phyloP scores from a whole-genome alignment of 805 yeast species.

The Ogataea nonfermentans region DNA sequence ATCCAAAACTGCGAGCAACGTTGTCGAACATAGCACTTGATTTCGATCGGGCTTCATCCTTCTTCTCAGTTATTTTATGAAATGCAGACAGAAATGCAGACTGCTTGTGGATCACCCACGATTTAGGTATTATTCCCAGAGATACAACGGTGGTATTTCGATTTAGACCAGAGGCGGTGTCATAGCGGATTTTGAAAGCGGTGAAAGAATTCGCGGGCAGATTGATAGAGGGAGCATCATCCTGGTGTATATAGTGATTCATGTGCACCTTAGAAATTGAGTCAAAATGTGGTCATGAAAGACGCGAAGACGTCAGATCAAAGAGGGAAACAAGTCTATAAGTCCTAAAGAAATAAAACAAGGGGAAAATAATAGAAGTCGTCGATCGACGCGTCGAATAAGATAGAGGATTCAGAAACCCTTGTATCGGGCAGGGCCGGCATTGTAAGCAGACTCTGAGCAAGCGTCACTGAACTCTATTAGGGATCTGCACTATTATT shows the following conservation, averaged over 20 bases:
- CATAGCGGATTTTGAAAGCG: conserved; percentile 55
- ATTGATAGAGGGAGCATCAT: conserved; percentile 1
- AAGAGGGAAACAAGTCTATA: no score
- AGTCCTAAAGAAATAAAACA: no score
- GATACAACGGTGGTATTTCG: conserved; percentile 47
- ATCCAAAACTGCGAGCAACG: conserved; percentile 2
- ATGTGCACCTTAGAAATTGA: conserved; percentile 1
- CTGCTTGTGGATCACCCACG: conserved; percentile 46
- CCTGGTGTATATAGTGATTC: background rate
- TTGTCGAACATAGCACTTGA: conserved; percentile 1
- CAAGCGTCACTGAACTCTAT: no score
- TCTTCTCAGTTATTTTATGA: conserved; percentile 7
- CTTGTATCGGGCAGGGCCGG: no score
- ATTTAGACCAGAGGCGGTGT: conserved; percentile 47
- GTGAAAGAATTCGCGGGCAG: conserved; percentile 59
- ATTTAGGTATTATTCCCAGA: conserved; percentile 57
- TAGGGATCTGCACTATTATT: no score
- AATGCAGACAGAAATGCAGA: conserved; percentile 15
- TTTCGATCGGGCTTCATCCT: conserved; percentile 3
- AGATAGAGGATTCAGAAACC: no score
- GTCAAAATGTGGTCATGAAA: no score
- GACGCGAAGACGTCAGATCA: no score
- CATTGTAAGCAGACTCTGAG: no score
- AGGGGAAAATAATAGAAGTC: no score
- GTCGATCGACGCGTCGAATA: no score